Evolutionary conservation across 2,329 filamentous ascomycete species (phyloP), one percentile per base, ranked within the genome.

Genomic region (Calycina herbarum): DNA sequence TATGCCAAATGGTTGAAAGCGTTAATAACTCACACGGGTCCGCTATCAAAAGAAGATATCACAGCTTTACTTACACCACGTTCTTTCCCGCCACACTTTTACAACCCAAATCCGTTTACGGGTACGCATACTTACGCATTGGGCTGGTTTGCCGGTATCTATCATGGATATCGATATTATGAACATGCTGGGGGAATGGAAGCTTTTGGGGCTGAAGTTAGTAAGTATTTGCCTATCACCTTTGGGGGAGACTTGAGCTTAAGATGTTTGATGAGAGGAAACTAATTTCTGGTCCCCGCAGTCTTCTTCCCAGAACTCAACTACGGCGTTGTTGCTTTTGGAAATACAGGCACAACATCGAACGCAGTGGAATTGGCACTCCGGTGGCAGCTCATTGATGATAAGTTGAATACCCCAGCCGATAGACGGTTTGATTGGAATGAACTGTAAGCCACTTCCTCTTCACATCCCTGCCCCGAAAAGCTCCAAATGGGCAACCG

Each of bases 1-100:
- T 86, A 84, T 70, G 72, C 78, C 1, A 80, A 79, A 69, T 88
- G 84, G 85, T 69, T 85, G 2, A 75, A 76, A 31, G 82, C 80
- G 24, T 74, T 86, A 29, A 73, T 87, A 29, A 71, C 77, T n/a
- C 72, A 70, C 42, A 72, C 74, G 1, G 74, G 72, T 15, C 78
- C 79, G 1, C 68, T 83, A 33, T 74, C 77, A 7, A 64, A 61
- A 64, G 68, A 70, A 13, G 76, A 73, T 2, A 76, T 79, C 65
- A 66, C 67, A 38, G 75, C 76, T 15, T 66, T 81, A 27, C 74
- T 72, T 65, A 75, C 68, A 42, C 76, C 76, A 42, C 74, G 77
- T 59, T 77, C 72, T n/a, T 72, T 77, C 64, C 8, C 61, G 60
- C 27, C 45, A 51, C 61, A 61, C 61, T 75, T 73, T 2, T 60